Percentiles rank a stretch among this genome's conserved stretches.
Evolutionary conservation across 345 rosid genomes (phyloP).

Genomic region (Boechera stricta): DNA sequence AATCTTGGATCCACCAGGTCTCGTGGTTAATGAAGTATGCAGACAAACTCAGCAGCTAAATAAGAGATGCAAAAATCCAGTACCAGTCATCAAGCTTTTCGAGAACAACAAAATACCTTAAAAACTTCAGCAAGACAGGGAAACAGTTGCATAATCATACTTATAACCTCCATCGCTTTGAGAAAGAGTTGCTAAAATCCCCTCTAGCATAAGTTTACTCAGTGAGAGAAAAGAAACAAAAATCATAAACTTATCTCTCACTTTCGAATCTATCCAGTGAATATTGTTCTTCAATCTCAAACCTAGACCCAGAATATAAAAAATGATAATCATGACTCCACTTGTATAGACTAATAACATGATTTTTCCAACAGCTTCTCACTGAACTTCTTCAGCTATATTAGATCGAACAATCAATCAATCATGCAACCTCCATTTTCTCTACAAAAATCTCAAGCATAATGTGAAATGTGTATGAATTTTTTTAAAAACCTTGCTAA

Average conservation of each 20-base stretch:
- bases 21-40: slow-evolving; percentile 94
- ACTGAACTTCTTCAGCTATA: neutral
- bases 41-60: slow-evolving; percentile 35
- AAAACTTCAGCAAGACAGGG: slow-evolving; percentile 93
- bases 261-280: neutral
- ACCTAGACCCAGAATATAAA: neutral
- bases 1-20: slow-evolving; percentile 90
- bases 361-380: neutral
- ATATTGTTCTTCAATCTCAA: neutral
- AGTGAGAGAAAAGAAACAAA: neutral
- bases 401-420: neutral
- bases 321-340: neutral
- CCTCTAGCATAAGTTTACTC: slow-evolving; percentile 49
- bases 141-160: slow-evolving; percentile 90
- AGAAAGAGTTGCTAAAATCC: slow-evolving; percentile 90
- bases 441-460: neutral
- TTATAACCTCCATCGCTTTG: slow-evolving; percentile 81
- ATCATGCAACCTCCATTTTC: neutral
- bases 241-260: neutral
- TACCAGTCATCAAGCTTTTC: neutral
- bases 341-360: neutral
- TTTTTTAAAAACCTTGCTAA: neutral
- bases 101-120: slow-evolving; percentile 57
- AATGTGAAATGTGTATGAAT: neutral
- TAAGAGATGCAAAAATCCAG: neutral